These are phyloP conservation scores for Globisporangium uncinulatum DNA, from an alignment of 352 stramenopile species.

Conservation along the genomic window DNA sequence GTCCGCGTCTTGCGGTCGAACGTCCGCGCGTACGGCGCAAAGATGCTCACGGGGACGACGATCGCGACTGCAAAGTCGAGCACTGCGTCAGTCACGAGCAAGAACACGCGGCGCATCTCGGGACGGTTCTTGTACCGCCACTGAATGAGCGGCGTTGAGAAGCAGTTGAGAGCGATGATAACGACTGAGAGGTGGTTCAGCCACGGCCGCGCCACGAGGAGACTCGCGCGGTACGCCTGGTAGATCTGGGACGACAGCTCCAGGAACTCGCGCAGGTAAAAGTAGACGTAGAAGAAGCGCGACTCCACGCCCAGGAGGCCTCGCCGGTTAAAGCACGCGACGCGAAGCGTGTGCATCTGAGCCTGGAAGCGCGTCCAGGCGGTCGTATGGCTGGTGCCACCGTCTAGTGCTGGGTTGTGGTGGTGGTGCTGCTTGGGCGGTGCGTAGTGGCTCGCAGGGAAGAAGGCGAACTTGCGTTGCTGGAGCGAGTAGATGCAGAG, in stretches of 20 bases:
- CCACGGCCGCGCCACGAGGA: slow-evolving; percentile 34
- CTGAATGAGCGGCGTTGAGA: slow-evolving; percentile 12
- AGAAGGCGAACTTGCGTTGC: slow-evolving; percentile 17
- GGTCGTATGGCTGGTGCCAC: neutral
- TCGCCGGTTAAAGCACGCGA: slow-evolving; percentile 12
- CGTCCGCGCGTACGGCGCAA: slow-evolving; percentile 6
- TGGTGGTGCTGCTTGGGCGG: neutral
- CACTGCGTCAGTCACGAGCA: slow-evolving; percentile 9
- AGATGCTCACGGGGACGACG: slow-evolving; percentile 14
- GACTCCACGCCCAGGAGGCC: slow-evolving; percentile 31
- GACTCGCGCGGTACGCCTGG: slow-evolving; percentile 40
- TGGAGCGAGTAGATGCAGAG: slow-evolving; percentile 17
- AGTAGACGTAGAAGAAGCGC: slow-evolving; percentile 21
- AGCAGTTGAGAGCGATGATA: slow-evolving; percentile 27
- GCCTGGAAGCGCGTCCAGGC: slow-evolving; percentile 1
- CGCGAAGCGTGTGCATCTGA: slow-evolving; percentile 1
- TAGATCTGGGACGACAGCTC: slow-evolving; percentile 37
- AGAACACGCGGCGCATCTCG: slow-evolving; percentile 3
- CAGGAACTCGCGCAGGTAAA: slow-evolving; percentile 31
- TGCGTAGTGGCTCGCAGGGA: slow-evolving; percentile 3
- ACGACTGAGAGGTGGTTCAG: slow-evolving; percentile 43
- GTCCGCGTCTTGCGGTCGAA: slow-evolving; percentile 6
- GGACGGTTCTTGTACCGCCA: slow-evolving; percentile 4
- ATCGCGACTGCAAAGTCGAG: slow-evolving; percentile 13
- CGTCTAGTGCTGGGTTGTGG: neutral